A percentile compares a stretch with the other conserved stretches of the same genome.
Evolutionary conservation across 768 basidiomycete species (phyloP).

Genomic region (Naganishia vaughanmartiniae): DNA sequence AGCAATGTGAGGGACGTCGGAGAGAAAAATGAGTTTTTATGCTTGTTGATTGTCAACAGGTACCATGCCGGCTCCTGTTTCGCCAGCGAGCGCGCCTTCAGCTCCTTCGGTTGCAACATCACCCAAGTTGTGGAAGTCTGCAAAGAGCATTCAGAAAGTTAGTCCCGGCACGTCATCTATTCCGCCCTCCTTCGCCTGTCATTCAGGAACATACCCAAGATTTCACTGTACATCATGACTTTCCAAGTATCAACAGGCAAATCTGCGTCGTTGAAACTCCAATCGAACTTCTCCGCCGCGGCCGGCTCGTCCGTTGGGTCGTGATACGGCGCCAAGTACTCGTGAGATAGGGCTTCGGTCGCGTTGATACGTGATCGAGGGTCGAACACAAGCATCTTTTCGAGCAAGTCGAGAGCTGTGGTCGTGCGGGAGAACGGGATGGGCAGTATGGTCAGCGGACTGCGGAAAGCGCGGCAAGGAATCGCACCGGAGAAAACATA

Average conservation of each 20-base stretch:
- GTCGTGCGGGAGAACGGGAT: background rate
- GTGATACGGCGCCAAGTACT: slow-evolving; percentile 95
- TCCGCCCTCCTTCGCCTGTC: background rate
- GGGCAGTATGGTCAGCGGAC: slow-evolving; percentile 8
- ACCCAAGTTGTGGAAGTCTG: slow-evolving; percentile 53
- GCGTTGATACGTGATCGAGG: slow-evolving; percentile 96
- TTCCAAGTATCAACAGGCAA: slow-evolving; percentile 99
- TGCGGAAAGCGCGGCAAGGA: too few relatives aligned
- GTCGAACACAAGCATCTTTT: slow-evolving; percentile 99
- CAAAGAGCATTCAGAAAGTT: background rate
- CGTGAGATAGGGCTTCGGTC: slow-evolving; percentile 79
- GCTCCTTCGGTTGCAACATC: slow-evolving; percentile 49
- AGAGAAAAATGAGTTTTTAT: background rate
- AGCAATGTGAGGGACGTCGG: background rate
- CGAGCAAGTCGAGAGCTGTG: slow-evolving; percentile 85
- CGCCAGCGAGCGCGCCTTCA: slow-evolving; percentile 50
- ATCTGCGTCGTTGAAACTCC: slow-evolving; percentile 99
- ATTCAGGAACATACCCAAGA: slow-evolving; percentile 69
- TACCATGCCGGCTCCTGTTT: slow-evolving; percentile 31
- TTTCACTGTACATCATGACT: slow-evolving; percentile 99
- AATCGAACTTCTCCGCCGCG: slow-evolving; percentile 91
- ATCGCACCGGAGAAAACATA: slow-evolving; percentile 52
- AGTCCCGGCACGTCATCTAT: background rate
- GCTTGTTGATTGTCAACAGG: slow-evolving; percentile 6
- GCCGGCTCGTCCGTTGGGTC: slow-evolving; percentile 97